Evolutionary conservation across 495 filamentous ascomycete genomes (phyloP).

Genomic region (Daldinia concentrica): DNA sequence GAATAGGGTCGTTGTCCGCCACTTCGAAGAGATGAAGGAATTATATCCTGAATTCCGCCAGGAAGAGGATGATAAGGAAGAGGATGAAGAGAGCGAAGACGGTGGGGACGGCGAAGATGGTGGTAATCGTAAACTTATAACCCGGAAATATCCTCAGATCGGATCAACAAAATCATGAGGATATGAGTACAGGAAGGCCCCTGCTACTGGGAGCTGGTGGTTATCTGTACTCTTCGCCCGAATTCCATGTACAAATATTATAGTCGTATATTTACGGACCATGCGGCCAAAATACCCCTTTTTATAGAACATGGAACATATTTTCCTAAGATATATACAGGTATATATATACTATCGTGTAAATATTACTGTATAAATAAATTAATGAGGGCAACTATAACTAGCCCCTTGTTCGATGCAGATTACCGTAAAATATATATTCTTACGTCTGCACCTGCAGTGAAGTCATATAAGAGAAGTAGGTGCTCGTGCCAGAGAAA

Average conservation of each 20-base stretch:
- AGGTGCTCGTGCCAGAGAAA: neutral
- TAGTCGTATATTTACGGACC: neutral
- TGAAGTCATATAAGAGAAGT: neutral
- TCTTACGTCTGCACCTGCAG: neutral
- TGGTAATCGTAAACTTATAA: neutral
- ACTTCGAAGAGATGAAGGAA: slow-evolving; percentile 30
- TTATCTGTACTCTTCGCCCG: neutral
- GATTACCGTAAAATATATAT: neutral
- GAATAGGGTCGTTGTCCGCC: slow-evolving; percentile 27
- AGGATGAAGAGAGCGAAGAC: neutral
- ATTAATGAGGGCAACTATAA: neutral
- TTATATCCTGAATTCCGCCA: slow-evolving; percentile 16
- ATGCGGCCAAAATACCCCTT: slow-evolving; percentile 27
- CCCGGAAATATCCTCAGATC: neutral
- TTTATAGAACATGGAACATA: neutral
- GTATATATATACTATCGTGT: neutral
- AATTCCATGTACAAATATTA: neutral
- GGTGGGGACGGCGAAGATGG: neutral
- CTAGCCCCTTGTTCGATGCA: neutral
- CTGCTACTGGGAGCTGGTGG: neutral
- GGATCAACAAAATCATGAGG: neutral
- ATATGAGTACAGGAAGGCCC: neutral
- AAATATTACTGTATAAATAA: neutral
- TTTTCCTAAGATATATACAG: neutral
- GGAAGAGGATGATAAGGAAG: neutral